phyloP scores from a whole-genome alignment of 2,329 filamentous ascomycete species.

The Dothistroma septosporum region DNA sequence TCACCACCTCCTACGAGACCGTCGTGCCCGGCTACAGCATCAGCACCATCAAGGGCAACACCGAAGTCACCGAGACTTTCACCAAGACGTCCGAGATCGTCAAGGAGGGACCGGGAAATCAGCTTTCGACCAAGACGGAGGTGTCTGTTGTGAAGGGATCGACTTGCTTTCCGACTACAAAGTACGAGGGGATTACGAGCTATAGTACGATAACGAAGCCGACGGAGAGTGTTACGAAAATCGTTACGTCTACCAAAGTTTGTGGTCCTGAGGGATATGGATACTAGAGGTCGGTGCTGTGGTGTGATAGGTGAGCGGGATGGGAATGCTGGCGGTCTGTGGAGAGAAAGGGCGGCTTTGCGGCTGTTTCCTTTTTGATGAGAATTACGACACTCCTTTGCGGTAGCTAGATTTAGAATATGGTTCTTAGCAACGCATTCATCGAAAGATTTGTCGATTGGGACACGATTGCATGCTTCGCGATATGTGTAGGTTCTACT shows the following conservation, averaged over 20 bases:
- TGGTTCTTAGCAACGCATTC: constrained; percentile 1
- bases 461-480: neutral
- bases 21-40: neutral
- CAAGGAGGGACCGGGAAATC: neutral
- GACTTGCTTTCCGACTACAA: neutral
- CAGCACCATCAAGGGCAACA: neutral
- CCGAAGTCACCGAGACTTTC: neutral
- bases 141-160: neutral
- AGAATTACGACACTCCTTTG: constrained; percentile 12
- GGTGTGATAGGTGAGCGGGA: neutral
- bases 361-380: neutral
- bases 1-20: neutral
- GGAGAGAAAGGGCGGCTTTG: neutral
- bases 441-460: neutral
- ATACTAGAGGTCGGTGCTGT: neutral
- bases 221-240: neutral
- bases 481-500: neutral
- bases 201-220: neutral
- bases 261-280: constrained; percentile 4
- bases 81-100: neutral
- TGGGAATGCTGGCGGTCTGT: neutral
- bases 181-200: neutral
- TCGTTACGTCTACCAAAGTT: neutral
- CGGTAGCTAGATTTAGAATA: constrained; percentile 12
- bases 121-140: neutral